A percentile compares a stretch with the other conserved stretches of the same genome.
Conservation (phyloP, 257 asterid species). For the Capsicum baccatum region DNA sequence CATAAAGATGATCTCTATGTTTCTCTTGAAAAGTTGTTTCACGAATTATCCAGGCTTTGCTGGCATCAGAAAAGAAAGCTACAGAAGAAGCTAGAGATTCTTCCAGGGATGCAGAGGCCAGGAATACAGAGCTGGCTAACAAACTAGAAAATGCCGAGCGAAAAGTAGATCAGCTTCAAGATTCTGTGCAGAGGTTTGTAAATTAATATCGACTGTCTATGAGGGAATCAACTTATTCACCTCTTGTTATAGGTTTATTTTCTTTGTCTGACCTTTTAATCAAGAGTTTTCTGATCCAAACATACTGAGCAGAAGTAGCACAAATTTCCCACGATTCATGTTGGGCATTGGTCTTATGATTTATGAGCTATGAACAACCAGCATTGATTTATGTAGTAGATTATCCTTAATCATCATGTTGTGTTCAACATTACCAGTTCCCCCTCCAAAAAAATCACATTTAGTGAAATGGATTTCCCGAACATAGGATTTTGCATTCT, state of each 20-base stretch:
- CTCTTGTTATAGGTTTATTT: background rate
- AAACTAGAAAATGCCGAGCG: slow-evolving; percentile 74
- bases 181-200: slow-evolving; percentile 78
- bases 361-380: slow-evolving; percentile 1
- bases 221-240: background rate
- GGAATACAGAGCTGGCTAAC: slow-evolving; percentile 61
- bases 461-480: background rate
- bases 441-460: background rate
- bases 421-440: too few relatives aligned
- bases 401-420: too few relatives aligned
- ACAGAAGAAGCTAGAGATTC: slow-evolving; percentile 73
- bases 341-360: background rate
- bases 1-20: slow-evolving; percentile 16
- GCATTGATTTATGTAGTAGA: background rate
- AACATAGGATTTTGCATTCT: background rate
- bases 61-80: slow-evolving; percentile 70
- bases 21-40: slow-evolving; percentile 31
- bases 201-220: background rate
- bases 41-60: slow-evolving; percentile 60
- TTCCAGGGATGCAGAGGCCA: slow-evolving; percentile 61
- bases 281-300: background rate
- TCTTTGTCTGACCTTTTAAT: background rate
- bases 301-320: background rate
- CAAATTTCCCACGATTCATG: background rate
- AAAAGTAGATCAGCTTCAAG: slow-evolving; percentile 83